phyloP scores from a whole-genome alignment of 1,284 basidiomycete genomes.

The Exobasidium cylindrosporum region DNA sequence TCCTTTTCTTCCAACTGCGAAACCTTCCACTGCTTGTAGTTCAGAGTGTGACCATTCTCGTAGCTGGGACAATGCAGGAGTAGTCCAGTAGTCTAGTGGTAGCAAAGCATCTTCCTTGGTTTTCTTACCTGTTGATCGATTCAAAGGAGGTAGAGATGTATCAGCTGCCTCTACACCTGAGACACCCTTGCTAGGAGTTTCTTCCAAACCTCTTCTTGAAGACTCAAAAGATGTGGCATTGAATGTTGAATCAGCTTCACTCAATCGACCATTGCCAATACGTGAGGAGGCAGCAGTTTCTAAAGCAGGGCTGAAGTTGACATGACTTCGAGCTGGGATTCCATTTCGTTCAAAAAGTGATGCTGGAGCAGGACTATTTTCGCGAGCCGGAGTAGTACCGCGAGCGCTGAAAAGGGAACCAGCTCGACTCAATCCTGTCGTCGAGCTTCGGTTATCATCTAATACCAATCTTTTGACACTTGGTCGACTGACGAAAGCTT shows the following conservation, averaged over 20 bases:
- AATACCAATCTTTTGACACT: constrained; percentile 94
- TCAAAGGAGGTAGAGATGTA: background rate
- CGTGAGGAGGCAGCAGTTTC: constrained; percentile 18
- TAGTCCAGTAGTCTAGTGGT: constrained; percentile 36
- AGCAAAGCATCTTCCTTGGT: constrained; percentile 10
- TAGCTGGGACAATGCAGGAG: constrained; percentile 39
- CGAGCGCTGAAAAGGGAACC: constrained; percentile 3
- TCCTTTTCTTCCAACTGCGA: constrained; percentile 83
- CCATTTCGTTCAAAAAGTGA: background rate
- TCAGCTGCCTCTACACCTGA: background rate
- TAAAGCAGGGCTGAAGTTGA: constrained; percentile 46
- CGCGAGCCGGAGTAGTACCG: background rate
- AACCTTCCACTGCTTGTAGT: constrained; percentile 67
- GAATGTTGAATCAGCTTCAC: background rate
- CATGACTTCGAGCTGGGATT: constrained; percentile 19
- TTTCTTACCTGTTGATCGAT: background rate
- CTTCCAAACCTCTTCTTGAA: background rate
- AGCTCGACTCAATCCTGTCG: constrained; percentile 9
- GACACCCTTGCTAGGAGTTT: constrained; percentile 2
- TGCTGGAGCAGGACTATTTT: background rate
- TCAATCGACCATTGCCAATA: background rate
- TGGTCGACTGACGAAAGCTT: constrained; percentile 68
- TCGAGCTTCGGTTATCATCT: constrained; percentile 58
- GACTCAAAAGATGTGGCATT: background rate
- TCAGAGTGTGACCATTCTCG: constrained; percentile 57